Evolutionary conservation across 371 early-diverging fungal species (phyloP), one percentile per base, ranked within the genome.

Genomic region (Apophysomyces sp.): DNA sequence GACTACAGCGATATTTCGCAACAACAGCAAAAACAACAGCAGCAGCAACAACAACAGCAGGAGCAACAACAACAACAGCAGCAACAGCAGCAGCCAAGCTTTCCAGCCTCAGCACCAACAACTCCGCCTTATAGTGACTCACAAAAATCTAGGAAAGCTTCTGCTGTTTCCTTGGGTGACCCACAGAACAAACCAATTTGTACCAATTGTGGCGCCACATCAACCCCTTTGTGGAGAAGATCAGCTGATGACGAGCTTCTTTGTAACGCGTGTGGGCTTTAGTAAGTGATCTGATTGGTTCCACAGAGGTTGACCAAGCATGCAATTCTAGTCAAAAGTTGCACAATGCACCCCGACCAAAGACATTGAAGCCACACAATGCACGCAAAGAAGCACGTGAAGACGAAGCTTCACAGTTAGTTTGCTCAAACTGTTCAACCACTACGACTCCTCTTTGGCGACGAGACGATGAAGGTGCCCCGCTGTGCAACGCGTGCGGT

Each of bases 231-330:
- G 9, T 99, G 99, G 99, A 83, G 99, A 32, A 80, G 98, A 61
- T 91, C 92, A 28, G 85, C 84, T 26, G 80, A 92, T 54, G 93
- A 92, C 44, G 88, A 92, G 55, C 74, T 86, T 12, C 77, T 96
- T n/a, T 97, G 98, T 81, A 98, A 97, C 71, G 96, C 98, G 2
- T 98, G 98, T 71, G 97, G 97, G 0, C 78, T 97, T 21, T 97
- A 95, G 66, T 66, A 61, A 61, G 62, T 57, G 24, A 41, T 60
- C 6, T 41, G 16, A n/a, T n/a, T 41, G 49, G 49, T 44, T 44
- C 49, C 49, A 21, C 49, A 44, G 49, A 44, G 16, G 21, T 44
- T 44, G 49, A 44, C 21, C 21, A 29, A 37, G 24, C 57, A 53
- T 56, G 24, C 27, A 34, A 56, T 56, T 54, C 31, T 55, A 74